Conservation (phyloP, 805 yeast species). For the Cyberlindnera veronae region DNA sequence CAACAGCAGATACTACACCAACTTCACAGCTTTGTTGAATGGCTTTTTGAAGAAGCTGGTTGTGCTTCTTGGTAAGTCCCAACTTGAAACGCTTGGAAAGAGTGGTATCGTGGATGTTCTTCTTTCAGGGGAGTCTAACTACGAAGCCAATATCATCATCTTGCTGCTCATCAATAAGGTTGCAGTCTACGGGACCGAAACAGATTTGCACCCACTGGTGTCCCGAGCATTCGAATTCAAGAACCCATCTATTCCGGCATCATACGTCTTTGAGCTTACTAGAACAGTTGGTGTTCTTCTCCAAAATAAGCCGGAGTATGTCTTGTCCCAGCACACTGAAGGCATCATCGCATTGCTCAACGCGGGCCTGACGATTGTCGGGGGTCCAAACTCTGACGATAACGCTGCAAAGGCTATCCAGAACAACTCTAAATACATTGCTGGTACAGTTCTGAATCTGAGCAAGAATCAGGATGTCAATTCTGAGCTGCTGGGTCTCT, state of each 20-base stretch:
- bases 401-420: conserved; percentile 19
- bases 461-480: conserved; percentile 4
- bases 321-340: conserved; percentile 9
- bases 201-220: conserved; percentile 8
- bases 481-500: conserved; percentile 2
- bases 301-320: conserved; percentile 13
- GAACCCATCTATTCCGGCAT: conserved; percentile 13
- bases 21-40: conserved; percentile 16
- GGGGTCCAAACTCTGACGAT: conserved; percentile 4
- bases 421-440: conserved; percentile 23
- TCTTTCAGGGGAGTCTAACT: conserved; percentile 10
- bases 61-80: conserved; percentile 14
- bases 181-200: conserved; percentile 16
- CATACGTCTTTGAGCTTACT: conserved; percentile 25
- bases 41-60: conserved; percentile 23
- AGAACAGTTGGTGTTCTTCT: conserved; percentile 27
- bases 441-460: conserved; percentile 15
- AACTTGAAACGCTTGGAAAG: conserved; percentile 3
- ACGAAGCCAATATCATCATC: conserved; percentile 15
- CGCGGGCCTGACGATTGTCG: conserved; percentile 7
- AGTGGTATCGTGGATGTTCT: conserved; percentile 9
- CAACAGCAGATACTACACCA: conserved; percentile 24
- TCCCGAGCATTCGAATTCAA: conserved; percentile 15
- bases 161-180: conserved; percentile 21
- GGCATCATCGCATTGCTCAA: conserved; percentile 13